A percentile compares a stretch with the other conserved stretches of the same genome.
phyloP scores from a whole-genome alignment of 2,329 filamentous ascomycete species.

The Rosellinia necatrix region DNA sequence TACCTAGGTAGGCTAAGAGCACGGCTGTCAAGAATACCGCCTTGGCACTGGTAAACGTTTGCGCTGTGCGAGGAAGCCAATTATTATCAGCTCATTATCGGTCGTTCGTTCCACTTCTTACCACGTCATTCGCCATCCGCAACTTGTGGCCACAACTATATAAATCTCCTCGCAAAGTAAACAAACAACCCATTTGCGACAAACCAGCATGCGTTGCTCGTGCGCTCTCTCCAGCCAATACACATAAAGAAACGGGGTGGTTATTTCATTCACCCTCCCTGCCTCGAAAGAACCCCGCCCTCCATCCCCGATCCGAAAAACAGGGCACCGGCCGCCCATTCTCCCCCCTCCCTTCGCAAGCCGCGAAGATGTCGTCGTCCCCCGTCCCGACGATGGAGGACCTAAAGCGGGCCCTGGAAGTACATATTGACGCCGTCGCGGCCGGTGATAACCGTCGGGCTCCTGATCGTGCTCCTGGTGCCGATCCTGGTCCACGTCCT shows the following conservation, averaged over 20 bases:
- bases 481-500: conserved; percentile 79
- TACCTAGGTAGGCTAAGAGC: not conserved
- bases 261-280: not conserved
- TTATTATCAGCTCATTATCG: conserved; percentile 19
- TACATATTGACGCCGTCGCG: conserved; percentile 63
- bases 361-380: conserved; percentile 19
- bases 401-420: conserved; percentile 51
- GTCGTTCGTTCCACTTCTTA: conserved; percentile 20
- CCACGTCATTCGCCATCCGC: conserved; percentile 19
- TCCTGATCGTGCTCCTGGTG: conserved; percentile 71
- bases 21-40: conserved; percentile 9
- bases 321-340: not conserved
- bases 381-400: conserved; percentile 39
- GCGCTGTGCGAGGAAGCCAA: conserved; percentile 6
- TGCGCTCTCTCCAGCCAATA: not conserved
- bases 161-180: not conserved
- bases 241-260: not conserved
- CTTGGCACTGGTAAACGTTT: conserved; percentile 12
- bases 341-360: not conserved
- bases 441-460: conserved; percentile 68
- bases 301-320: not conserved
- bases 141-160: not conserved
- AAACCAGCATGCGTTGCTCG: conserved; percentile 4
- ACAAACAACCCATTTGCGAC: not conserved
- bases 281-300: not conserved